Conservation (phyloP, 2,329 filamentous ascomycete genomes). For the Lasiodiplodia sp. region DNA sequence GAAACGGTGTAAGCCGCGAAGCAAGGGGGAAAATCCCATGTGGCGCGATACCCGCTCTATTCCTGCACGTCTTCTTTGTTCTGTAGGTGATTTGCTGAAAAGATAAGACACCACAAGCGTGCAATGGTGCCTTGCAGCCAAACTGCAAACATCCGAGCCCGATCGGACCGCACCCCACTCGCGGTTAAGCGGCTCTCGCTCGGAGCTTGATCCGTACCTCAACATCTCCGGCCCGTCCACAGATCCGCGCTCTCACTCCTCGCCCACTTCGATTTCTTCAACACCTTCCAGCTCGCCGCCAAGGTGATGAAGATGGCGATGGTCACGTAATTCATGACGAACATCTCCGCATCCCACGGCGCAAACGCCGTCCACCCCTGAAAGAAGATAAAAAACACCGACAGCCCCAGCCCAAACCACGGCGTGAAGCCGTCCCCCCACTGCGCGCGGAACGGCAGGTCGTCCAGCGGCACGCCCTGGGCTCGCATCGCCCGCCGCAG, state of each 20-base stretch:
- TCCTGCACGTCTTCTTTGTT: background rate
- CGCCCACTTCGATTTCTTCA: background rate
- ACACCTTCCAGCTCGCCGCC: background rate
- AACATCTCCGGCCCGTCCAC: too few species aligned
- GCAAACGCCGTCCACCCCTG: constrained; percentile 39
- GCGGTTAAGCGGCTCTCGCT: too few species aligned
- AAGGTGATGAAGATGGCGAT: background rate
- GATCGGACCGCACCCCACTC: background rate
- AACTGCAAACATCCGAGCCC: background rate
- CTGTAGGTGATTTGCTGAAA: background rate
- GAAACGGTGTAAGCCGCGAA: background rate
- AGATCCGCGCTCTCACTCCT: background rate
- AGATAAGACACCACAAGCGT: background rate
- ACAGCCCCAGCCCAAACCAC: constrained; percentile 49
- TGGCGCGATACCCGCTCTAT: background rate
- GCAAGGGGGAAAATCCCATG: background rate
- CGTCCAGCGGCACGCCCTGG: constrained; percentile 49
- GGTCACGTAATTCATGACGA: background rate
- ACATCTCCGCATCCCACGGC: constrained; percentile 30
- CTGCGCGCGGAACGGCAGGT: constrained; percentile 53
- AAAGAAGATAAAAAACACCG: constrained; percentile 48
- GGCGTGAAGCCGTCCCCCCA: constrained; percentile 49
- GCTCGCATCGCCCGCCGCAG: constrained; percentile 68
- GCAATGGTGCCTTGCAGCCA: background rate
- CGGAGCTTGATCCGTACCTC: too few species aligned